Conservation (phyloP, 257 asterid species). For the Coffea eugenioides region DNA sequence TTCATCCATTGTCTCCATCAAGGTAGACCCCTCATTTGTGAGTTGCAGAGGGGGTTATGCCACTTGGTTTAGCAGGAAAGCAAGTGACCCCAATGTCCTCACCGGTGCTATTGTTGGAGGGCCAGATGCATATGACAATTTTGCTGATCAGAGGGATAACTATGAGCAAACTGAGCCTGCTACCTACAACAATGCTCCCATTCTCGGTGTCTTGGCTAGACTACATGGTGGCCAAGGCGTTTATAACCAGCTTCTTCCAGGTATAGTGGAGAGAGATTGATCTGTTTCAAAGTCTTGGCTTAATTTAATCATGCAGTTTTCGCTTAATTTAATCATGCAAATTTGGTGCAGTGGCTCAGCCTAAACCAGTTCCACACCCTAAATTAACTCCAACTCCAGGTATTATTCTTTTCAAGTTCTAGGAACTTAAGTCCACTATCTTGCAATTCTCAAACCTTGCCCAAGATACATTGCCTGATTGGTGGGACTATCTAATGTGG, state of each 20-base stretch:
- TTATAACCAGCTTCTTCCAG: conserved; percentile 88
- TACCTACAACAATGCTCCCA: conserved; percentile 92
- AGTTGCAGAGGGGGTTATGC: conserved; percentile 97
- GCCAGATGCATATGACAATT: conserved; percentile 99
- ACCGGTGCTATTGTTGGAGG: conserved; percentile 95
- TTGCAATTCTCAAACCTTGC: not conserved
- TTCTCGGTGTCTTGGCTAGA: conserved; percentile 82
- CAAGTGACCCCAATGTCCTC: conserved; percentile 81
- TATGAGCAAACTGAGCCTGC: conserved; percentile 99
- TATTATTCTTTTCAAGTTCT: conserved; percentile 21
- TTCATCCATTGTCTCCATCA: conserved; percentile 84
- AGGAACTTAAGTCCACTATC: not conserved
- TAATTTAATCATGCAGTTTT: not conserved
- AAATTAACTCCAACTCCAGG: conserved; percentile 59
- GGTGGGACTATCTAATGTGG: not conserved
- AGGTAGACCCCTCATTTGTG: conserved; percentile 61
- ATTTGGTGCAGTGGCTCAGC: conserved; percentile 41
- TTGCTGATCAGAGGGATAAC: conserved; percentile 91
- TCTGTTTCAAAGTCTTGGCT: not conserved
- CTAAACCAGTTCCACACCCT: conserved; percentile 45
- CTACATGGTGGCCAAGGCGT: conserved; percentile 69
- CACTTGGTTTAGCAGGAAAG: conserved; percentile 81
- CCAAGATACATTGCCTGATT: not conserved
- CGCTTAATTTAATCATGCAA: not conserved
- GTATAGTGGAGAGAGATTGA: conserved; percentile 27